A percentile compares a stretch with the other conserved stretches of the same genome.
phyloP scores from a whole-genome alignment of 345 rosid genomes.

The Microcos paniculata region DNA sequence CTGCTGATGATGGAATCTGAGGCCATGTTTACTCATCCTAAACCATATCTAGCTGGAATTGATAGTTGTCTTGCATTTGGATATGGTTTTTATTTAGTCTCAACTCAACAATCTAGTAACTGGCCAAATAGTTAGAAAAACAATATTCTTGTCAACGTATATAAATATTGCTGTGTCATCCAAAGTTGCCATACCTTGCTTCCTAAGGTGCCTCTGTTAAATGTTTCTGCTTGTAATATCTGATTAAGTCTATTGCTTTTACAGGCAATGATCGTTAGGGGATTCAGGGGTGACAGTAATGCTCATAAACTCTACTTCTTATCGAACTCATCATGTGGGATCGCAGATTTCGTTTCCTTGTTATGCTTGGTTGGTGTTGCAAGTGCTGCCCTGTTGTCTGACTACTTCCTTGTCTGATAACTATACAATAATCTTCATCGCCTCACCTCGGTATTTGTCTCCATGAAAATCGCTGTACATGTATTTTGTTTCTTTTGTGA shows the following conservation, averaged over 20 bases:
- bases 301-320: slow-evolving; percentile 66
- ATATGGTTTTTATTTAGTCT: not conserved
- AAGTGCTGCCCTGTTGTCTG: slow-evolving; percentile 65
- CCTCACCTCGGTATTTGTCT: slow-evolving; percentile 3
- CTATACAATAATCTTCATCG: not conserved
- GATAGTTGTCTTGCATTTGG: not conserved
- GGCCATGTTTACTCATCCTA: not conserved
- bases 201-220: not conserved
- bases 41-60: not conserved
- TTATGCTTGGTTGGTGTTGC: slow-evolving; percentile 61
- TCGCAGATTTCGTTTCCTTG: slow-evolving; percentile 60
- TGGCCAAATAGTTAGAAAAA: too few species aligned
- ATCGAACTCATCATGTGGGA: slow-evolving; percentile 46
- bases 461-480: not conserved
- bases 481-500: not conserved
- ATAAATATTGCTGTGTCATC: not conserved
- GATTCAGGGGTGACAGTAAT: slow-evolving; percentile 81
- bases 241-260: slow-evolving; percentile 1
- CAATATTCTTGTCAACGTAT: too few species aligned
- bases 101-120: not conserved
- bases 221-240: not conserved
- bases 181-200: not conserved
- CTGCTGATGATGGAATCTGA: not conserved
- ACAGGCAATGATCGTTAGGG: slow-evolving; percentile 98
- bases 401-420: slow-evolving; percentile 49